phyloP scores from a whole-genome alignment of 345 rosid species.

The Eucalyptus albens region DNA sequence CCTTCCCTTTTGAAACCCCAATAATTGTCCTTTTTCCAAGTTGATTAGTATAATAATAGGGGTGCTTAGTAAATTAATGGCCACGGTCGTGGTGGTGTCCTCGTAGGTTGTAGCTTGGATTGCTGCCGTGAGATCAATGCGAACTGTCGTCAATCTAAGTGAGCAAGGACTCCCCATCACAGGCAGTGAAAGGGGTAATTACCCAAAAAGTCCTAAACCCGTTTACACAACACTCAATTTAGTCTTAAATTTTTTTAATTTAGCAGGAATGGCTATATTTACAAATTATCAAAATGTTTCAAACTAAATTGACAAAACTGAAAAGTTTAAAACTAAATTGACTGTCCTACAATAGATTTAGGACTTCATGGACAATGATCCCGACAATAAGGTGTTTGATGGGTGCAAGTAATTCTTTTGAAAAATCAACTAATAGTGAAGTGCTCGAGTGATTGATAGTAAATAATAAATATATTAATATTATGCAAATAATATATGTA shows the following conservation, averaged over 20 bases:
- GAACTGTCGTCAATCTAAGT: neutral
- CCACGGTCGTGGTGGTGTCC: neutral
- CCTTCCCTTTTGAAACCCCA: neutral
- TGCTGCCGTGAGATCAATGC: neutral
- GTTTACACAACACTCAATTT: neutral
- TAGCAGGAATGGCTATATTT: neutral
- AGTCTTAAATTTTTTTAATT: neutral
- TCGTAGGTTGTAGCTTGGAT: neutral
- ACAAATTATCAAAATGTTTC: neutral
- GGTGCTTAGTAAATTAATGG: neutral
- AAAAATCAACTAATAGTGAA: neutral
- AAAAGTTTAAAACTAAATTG: neutral
- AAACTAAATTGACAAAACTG: neutral
- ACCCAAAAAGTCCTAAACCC: neutral
- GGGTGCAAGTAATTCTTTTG: neutral
- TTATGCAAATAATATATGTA: neutral
- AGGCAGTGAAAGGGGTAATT: too few relatives aligned
- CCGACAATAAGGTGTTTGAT: neutral
- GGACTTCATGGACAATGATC: neutral
- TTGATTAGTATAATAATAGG: neutral
- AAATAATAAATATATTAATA: neutral
- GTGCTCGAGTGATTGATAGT: neutral
- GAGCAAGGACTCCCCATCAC: neutral
- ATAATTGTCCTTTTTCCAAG: neutral
- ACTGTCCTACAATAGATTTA: accelerated